phyloP scores from a whole-genome alignment of 345 rosid species.

The Linum usitatissimum region DNA sequence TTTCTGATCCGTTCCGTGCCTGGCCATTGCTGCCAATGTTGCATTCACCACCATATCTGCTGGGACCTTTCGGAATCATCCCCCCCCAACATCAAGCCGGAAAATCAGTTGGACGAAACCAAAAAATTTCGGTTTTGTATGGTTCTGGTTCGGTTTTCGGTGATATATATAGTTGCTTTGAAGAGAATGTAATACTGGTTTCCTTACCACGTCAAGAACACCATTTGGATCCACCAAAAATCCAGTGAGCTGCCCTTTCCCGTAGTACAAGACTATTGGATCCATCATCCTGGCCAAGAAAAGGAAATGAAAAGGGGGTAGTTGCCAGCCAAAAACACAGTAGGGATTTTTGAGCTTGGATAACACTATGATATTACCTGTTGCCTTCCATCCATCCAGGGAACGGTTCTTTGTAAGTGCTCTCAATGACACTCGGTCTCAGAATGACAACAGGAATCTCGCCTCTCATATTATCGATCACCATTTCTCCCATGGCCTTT shows the following conservation, averaged over 20 bases:
- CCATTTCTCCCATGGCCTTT: conserved; percentile 35
- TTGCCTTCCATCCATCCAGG: conserved; percentile 31
- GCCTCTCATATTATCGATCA: conserved; percentile 9
- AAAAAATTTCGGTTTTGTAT: background rate
- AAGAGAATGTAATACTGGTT: no score
- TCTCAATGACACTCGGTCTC: conserved; percentile 25
- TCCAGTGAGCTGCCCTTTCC: conserved; percentile 24
- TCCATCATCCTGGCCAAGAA: conserved; percentile 50
- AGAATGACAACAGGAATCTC: conserved; percentile 20
- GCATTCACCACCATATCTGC: conserved; percentile 23
- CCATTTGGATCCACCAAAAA: conserved; percentile 16
- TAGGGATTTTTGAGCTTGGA: background rate
- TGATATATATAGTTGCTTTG: background rate
- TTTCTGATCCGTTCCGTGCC: conserved; percentile 15
- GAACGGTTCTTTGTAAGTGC: conserved; percentile 23
- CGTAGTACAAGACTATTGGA: conserved; percentile 31
- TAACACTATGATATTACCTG: background rate
- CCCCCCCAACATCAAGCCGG: background rate
- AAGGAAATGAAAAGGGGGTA: background rate
- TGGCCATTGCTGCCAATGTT: conserved; percentile 23
- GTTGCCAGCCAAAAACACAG: background rate
- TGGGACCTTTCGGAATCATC: conserved; percentile 16
- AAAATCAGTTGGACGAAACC: background rate
- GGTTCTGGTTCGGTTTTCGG: no score
- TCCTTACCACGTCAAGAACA: conserved; percentile 18